Evolutionary conservation across 257 asterid genomes (phyloP).

Genomic region (Ajuga chamaepitys): DNA sequence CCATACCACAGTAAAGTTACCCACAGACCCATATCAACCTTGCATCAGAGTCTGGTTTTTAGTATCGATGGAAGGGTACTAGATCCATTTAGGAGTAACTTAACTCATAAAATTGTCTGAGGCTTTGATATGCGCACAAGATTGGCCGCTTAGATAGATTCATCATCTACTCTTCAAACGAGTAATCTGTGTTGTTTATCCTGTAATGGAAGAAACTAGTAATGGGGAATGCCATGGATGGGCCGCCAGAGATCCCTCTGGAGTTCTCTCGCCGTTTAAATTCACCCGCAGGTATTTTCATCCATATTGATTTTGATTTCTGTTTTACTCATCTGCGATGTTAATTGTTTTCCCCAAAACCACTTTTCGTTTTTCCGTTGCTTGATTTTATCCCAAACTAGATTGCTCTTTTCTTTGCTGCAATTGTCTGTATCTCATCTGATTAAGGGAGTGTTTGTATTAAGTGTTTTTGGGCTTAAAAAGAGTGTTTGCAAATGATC

Average conservation of each 20-base stretch:
- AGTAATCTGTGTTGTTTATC: neutral
- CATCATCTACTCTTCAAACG: no score
- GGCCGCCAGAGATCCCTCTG: constrained; percentile 86
- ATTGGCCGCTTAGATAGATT: no score
- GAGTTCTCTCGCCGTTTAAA: constrained; percentile 66
- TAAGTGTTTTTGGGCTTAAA: no score
- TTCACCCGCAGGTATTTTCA: constrained; percentile 60
- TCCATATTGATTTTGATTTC: neutral
- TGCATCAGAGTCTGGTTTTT: no score
- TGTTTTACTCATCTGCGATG: neutral
- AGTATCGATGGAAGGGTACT: no score
- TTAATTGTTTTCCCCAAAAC: neutral
- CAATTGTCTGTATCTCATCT: neutral
- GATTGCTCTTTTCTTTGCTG: neutral
- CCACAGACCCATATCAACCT: no score
- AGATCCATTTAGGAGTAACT: no score
- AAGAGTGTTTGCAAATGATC: no score
- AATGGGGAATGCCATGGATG: constrained; percentile 67
- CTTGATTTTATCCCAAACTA: neutral
- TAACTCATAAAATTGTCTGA: no score
- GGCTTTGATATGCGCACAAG: no score
- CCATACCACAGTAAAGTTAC: no score
- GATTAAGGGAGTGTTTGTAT: no score
- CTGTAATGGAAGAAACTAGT: constrained; percentile 27
- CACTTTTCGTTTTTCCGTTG: neutral